Conservation (phyloP, 768 basidiomycete genomes). For the Hypsizygus marmoreus region DNA sequence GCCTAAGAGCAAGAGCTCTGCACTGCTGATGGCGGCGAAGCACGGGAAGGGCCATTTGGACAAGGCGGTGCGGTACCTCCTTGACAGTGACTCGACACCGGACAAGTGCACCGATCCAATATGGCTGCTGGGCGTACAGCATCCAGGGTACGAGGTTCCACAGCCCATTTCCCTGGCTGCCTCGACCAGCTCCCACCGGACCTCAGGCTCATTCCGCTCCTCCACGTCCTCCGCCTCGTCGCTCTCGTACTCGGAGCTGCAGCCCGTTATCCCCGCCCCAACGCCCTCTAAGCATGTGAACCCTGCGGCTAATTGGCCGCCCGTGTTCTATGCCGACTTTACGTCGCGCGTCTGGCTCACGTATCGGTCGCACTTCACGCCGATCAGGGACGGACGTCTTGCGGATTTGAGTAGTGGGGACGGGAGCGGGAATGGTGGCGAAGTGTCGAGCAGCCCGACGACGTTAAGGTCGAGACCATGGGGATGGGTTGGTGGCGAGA, state of each 20-base stretch:
- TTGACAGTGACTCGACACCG: constrained; percentile 86
- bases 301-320: constrained; percentile 67
- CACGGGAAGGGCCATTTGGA: constrained; percentile 77
- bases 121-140: constrained; percentile 86
- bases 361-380: constrained; percentile 84
- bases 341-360: constrained; percentile 88
- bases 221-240: constrained; percentile 33
- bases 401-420: constrained; percentile 32
- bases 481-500: constrained; percentile 70
- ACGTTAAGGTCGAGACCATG: constrained; percentile 54
- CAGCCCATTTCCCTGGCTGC: constrained; percentile 17
- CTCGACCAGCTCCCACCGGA: constrained; percentile 21
- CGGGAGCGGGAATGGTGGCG: constrained; percentile 11
- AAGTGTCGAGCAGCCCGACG: constrained; percentile 31
- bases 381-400: constrained; percentile 67
- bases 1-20: constrained; percentile 36
- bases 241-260: constrained; percentile 23
- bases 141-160: constrained; percentile 68
- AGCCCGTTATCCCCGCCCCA: constrained; percentile 16
- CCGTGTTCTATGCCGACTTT: constrained; percentile 87
- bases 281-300: constrained; percentile 22
- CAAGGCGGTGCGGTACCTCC: constrained; percentile 85
- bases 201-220: constrained; percentile 44
- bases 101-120: constrained; percentile 84
- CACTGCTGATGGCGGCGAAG: constrained; percentile 65